Evolutionary conservation across 257 asterid species (phyloP).

Genomic region (Nicotiana noctiflora): DNA sequence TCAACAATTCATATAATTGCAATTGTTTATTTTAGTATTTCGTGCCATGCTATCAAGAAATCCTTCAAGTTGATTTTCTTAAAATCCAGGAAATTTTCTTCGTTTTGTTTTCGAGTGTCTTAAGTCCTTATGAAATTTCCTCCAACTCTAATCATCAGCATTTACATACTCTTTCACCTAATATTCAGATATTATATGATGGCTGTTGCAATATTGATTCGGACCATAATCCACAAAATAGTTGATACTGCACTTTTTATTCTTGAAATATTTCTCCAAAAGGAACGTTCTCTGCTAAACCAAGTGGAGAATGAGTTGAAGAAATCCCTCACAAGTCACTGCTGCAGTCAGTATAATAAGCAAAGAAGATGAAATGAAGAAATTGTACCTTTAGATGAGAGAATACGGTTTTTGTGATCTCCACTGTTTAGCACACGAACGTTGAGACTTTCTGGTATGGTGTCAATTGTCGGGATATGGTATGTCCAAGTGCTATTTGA

Average conservation of each 20-base stretch:
- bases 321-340: not conserved
- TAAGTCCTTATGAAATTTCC: not conserved
- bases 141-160: not conserved
- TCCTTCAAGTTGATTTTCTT: not conserved
- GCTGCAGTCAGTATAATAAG: not conserved
- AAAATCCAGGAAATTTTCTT: not conserved
- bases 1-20: not conserved
- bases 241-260: not conserved
- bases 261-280: not conserved
- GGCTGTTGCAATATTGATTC: not conserved
- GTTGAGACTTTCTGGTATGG: constrained; percentile 52
- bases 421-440: constrained; percentile 59
- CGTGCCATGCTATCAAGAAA: not conserved
- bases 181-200: not conserved
- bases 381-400: constrained; percentile 68
- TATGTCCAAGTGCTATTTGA: constrained; percentile 70
- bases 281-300: not conserved
- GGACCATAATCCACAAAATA: not conserved
- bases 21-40: not conserved
- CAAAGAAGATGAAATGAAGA: not conserved
- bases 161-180: not conserved
- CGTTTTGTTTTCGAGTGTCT: not conserved
- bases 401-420: constrained; percentile 52
- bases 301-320: not conserved
- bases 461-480: constrained; percentile 74